Base-by-base conservation (phyloP, 2,329 filamentous ascomycete species). In the Neoscytalidium dimidiatum region DNA sequence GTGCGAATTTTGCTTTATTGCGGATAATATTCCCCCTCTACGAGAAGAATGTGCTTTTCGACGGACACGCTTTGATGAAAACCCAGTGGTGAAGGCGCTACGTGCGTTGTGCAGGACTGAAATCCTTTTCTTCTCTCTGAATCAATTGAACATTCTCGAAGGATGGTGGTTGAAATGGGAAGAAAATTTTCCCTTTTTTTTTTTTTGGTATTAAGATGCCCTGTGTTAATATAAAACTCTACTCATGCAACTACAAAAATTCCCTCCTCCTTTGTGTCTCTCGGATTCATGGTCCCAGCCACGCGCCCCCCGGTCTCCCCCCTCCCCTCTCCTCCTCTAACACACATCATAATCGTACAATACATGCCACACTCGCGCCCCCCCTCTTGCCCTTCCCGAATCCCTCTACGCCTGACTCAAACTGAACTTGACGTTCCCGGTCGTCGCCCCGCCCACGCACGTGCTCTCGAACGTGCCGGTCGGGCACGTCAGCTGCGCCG, bases 401-500 rank as follows among this genome's bases (percentile, higher is more conserved):
- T 29, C 21, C 29, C 29, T 52, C 23, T n/a, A 69, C 38, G 63
- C 68, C 64, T 67, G 62, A 23, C 60, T 63, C 64, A 71, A 52
- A 38, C 52, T 68, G 43, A 85, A 83, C 61, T 71, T 73, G 6
- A 84, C 78, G 67, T 84, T 75, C 35, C 83, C 82, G 19, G 67
- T 76, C 46, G 77, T 81, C 31, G 81, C 83, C 4, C 82, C 83
- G 14, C 83, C 83, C 5, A 78, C 70, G 71, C 83, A 86, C 1
- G 79, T 80, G 28, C 75, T 81, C 43, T 72, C 75, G 71, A 84
- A 76, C 66, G 80, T 83, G 19, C 83, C 83, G 7, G 79, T 82
- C 21, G 82, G 83, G 71, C 83, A 85, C 51, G 80, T 79, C 65
- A 82, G 80, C 64, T 81, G 73, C 56, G 84, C 85, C 17, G 85